phyloP scores from a whole-genome alignment of 192 early-diverging fungal species.

The Backusella mclennaniae region DNA sequence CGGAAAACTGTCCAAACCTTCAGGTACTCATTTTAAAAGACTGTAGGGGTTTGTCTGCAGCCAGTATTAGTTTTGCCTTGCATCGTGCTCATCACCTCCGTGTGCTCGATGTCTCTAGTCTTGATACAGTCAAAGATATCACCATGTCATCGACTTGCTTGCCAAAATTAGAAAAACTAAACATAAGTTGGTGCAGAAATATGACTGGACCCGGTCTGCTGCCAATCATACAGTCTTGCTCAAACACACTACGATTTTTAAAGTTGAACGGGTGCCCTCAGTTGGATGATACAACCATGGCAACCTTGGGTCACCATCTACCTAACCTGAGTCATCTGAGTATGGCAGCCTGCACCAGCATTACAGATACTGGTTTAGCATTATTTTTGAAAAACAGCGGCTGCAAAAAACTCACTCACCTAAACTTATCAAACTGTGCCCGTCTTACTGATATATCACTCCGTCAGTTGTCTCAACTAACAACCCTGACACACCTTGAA shows the following conservation, averaged over 20 bases:
- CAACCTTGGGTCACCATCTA: conserved; percentile 36
- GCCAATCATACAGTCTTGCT: conserved; percentile 37
- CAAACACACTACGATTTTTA: conserved; percentile 29
- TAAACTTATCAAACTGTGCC: conserved; percentile 45
- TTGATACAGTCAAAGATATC: conserved; percentile 42
- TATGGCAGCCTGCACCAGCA: conserved; percentile 39
- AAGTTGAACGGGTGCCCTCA: conserved; percentile 44
- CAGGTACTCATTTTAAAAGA: conserved; percentile 34
- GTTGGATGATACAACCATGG: conserved; percentile 45
- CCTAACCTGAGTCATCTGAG: conserved; percentile 42
- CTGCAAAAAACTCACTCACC: conserved; percentile 25
- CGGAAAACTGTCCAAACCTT: conserved; percentile 39
- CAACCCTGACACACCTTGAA: conserved; percentile 46
- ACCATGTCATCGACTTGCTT: conserved; percentile 36
- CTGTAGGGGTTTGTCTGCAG: conserved; percentile 40
- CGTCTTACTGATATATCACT: conserved; percentile 38
- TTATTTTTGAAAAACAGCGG: conserved; percentile 26
- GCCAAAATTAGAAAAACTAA: conserved; percentile 39
- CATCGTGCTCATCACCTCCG: conserved; percentile 30
- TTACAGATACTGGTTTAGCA: conserved; percentile 38
- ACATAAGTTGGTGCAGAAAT: conserved; percentile 51
- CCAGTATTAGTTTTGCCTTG: conserved; percentile 44
- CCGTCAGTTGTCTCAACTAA: conserved; percentile 32
- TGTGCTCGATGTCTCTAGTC: conserved; percentile 42
- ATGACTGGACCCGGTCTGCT: conserved; percentile 42